These are phyloP conservation scores for Mortierella sp. DNA, from an alignment of 371 early-diverging fungal species.

Conservation along the genomic window DNA sequence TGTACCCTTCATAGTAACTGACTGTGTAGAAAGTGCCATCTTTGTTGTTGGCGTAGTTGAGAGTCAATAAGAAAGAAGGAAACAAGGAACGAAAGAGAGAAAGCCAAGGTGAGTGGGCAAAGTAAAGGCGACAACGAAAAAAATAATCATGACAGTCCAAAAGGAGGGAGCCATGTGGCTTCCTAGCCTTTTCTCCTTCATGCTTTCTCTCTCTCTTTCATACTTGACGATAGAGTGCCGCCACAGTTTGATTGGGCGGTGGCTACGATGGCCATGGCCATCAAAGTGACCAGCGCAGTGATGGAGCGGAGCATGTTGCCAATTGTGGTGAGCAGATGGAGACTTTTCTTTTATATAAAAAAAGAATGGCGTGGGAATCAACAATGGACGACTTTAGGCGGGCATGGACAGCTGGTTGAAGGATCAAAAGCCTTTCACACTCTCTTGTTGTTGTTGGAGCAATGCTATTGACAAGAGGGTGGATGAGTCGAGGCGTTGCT, in stretches of 20 bases:
- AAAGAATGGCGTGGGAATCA: too few relatives aligned
- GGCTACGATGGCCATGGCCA: slow-evolving; percentile 4
- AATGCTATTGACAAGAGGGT: too few relatives aligned
- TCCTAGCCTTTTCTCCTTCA: too few relatives aligned
- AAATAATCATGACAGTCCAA: slow-evolving; percentile 3
- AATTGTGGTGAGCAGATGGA: too few relatives aligned
- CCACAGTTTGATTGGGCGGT: background rate
- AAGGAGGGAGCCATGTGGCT: background rate
- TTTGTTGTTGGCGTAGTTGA: background rate
- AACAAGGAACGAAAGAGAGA: background rate
- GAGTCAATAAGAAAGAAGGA: background rate
- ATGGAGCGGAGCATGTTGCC: slow-evolving; percentile 9
- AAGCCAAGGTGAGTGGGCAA: background rate
- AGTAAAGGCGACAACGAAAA: background rate
- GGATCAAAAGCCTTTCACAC: too few relatives aligned
- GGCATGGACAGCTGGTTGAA: too few relatives aligned
- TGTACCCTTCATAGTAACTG: background rate
- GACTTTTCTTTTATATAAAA: too few relatives aligned
- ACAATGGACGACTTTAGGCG: too few relatives aligned
- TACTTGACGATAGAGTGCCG: background rate
- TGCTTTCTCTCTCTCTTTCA: too few relatives aligned
- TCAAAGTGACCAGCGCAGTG: slow-evolving; percentile 1
- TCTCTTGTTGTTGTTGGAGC: too few relatives aligned
- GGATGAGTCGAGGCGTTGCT: too few relatives aligned
- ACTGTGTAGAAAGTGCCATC: slow-evolving; percentile 6